A percentile compares a stretch with the other conserved stretches of the same genome.
Conservation (phyloP, 768 basidiomycete species). For the Lactarius trivialis region DNA sequence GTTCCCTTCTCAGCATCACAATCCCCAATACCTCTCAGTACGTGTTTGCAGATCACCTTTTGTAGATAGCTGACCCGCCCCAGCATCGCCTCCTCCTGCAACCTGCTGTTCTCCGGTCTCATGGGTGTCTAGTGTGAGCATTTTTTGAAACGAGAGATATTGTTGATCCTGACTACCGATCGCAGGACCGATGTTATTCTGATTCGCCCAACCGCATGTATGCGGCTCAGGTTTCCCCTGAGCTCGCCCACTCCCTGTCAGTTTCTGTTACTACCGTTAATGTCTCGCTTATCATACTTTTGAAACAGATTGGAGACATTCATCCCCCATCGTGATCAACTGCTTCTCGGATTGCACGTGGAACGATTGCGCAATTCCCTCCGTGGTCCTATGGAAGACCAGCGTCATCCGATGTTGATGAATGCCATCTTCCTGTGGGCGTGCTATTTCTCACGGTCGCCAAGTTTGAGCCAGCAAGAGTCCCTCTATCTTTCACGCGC, state of each 20-base stretch:
- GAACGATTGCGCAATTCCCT: conserved; percentile 59
- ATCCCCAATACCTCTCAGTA: conserved; percentile 32
- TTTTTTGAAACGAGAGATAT: neutral
- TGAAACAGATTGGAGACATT: conserved; percentile 63
- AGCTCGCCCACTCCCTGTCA: conserved; percentile 63
- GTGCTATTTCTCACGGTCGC: conserved; percentile 71
- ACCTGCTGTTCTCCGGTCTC: conserved; percentile 14
- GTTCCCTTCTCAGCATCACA: conserved; percentile 31
- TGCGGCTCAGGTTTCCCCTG: conserved; percentile 44
- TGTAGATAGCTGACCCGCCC: neutral
- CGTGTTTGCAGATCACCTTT: conserved; percentile 41
- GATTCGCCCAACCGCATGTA: conserved; percentile 27
- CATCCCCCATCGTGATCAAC: conserved; percentile 67
- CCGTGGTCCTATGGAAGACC: conserved; percentile 45
- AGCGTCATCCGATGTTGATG: conserved; percentile 70
- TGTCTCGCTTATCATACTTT: neutral
- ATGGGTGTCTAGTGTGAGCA: conserved; percentile 15
- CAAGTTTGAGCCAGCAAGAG: conserved; percentile 64
- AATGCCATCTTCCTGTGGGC: conserved; percentile 81
- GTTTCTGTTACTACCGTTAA: conserved; percentile 20
- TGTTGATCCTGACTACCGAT: neutral
- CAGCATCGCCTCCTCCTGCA: conserved; percentile 13
- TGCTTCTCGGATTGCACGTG: conserved; percentile 64
- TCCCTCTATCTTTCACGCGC: conserved; percentile 60
- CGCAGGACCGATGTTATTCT: conserved; percentile 9